A percentile compares a stretch with the other conserved stretches of the same genome.
These are phyloP conservation scores for Tetrapyrgos nigripes DNA, from an alignment of 1,284 basidiomycete genomes.

Conservation along the genomic window DNA sequence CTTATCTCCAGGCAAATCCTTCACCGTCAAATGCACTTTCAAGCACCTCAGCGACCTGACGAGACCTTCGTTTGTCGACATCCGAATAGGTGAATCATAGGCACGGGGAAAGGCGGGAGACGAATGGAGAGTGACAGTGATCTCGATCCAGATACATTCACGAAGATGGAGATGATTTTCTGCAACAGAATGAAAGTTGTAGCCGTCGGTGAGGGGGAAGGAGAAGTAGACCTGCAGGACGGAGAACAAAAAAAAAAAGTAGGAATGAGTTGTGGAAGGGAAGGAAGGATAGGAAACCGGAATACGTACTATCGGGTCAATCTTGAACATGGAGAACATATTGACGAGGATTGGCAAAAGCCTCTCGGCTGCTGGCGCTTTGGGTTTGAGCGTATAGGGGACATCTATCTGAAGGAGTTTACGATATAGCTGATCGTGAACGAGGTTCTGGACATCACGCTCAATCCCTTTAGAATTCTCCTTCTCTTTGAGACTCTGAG, in stretches of 20 bases:
- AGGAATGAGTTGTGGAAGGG: too few species aligned
- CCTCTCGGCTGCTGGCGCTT: neutral
- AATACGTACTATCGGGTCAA: neutral
- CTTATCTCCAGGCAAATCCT: neutral
- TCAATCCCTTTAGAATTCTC: neutral
- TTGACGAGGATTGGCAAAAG: neutral
- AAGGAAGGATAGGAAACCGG: neutral
- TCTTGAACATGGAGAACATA: neutral
- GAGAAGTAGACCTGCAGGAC: neutral
- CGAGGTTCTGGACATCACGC: neutral
- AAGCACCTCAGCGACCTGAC: neutral
- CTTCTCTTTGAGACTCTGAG: neutral
- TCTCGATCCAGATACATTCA: slow-evolving; percentile 1
- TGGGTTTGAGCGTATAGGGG: neutral
- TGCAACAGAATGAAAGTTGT: neutral
- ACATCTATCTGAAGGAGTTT: too few species aligned
- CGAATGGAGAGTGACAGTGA: neutral
- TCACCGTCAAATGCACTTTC: neutral
- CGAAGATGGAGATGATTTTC: neutral
- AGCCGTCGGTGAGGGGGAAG: neutral
- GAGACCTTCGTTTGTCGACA: neutral
- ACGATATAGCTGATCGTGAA: neutral
- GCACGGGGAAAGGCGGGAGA: neutral
- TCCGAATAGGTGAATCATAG: neutral
- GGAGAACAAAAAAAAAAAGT: neutral